These are phyloP conservation scores for Thinopyrum elongatum DNA, from an alignment of 176 grass and related monocot species.

Conservation along the genomic window DNA sequence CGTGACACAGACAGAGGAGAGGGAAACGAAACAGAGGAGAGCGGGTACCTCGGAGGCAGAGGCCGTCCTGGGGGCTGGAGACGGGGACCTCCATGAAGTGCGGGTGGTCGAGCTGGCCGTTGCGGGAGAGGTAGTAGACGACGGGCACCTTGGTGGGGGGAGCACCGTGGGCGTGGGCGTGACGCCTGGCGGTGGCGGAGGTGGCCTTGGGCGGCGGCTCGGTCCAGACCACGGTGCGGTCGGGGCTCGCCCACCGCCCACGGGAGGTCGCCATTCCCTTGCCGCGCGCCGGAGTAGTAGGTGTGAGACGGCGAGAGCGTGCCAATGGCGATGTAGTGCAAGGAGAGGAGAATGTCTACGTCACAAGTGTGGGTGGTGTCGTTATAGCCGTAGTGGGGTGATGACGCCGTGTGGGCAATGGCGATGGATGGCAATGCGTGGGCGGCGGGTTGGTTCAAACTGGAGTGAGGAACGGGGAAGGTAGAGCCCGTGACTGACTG, in stretches of 20 bases:
- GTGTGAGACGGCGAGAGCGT: not conserved
- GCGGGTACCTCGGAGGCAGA: constrained; percentile 34
- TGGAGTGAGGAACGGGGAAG: not conserved
- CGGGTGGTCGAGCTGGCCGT: constrained; percentile 68
- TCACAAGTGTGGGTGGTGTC: not conserved
- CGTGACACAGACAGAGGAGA: too few relatives aligned
- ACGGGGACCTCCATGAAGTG: constrained; percentile 63
- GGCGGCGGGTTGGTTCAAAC: constrained; percentile 17
- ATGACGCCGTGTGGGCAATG: not conserved
- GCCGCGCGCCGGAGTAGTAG: not conserved
- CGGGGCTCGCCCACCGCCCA: constrained; percentile 52
- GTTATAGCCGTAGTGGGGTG: not conserved
- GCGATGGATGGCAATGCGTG: not conserved
- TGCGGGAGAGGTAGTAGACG: constrained; percentile 64
- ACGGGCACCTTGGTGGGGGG: constrained; percentile 37
- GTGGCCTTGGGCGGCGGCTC: constrained; percentile 31
- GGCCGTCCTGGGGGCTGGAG: constrained; percentile 8
- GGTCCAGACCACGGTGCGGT: constrained; percentile 67
- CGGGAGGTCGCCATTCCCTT: constrained; percentile 20
- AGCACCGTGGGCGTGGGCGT: too few relatives aligned
- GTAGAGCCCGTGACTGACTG: not conserved
- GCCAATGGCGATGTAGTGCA: not conserved
- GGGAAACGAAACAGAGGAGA: too few relatives aligned
- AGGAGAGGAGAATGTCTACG: not conserved
- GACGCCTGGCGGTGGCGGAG: not conserved